These are phyloP conservation scores for Vachellia collinsii DNA, from an alignment of 306 rosid species.

Conservation along the genomic window DNA sequence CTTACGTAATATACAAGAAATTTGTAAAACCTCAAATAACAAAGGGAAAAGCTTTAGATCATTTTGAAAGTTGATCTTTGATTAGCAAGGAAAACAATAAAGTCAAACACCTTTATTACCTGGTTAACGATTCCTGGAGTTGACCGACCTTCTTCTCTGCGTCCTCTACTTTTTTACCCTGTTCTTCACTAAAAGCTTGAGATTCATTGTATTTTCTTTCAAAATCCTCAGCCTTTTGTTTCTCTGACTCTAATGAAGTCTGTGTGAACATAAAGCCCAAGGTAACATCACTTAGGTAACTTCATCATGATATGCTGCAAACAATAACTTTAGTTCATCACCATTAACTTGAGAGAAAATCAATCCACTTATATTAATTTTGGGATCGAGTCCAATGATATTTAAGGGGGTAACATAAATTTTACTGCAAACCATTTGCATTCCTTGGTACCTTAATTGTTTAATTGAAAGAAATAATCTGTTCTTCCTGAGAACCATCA, in stretches of 20 bases:
- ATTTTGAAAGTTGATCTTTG: constrained; percentile 25
- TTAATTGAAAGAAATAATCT: constrained; percentile 9
- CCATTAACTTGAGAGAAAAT: constrained; percentile 33
- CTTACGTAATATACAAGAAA: constrained; percentile 18
- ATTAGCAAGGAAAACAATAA: constrained; percentile 17
- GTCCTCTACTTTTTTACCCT: constrained; percentile 67
- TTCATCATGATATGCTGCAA: constrained; percentile 33
- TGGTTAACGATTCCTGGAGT: constrained; percentile 74
- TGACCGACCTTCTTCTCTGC: constrained; percentile 70
- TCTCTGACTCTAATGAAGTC: constrained; percentile 62
- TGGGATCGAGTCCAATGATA: constrained; percentile 32
- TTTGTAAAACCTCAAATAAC: constrained; percentile 23
- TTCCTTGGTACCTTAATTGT: constrained; percentile 17
- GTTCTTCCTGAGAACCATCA: constrained; percentile 7
- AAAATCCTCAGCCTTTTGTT: constrained; percentile 56
- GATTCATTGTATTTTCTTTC: constrained; percentile 74
- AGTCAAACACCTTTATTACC: constrained; percentile 47
- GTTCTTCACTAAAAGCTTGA: constrained; percentile 55
- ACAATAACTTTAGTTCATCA: constrained; percentile 29
- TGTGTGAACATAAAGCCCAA: constrained; percentile 44
- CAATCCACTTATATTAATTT: constrained; percentile 25
- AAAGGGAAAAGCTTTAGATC: neutral
- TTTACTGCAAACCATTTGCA: constrained; percentile 22
- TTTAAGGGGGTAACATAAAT: neutral
- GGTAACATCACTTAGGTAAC: constrained; percentile 34